Evolutionary conservation across 2,329 filamentous ascomycete genomes (phyloP).

Genomic region (Apiospora hydei): DNA sequence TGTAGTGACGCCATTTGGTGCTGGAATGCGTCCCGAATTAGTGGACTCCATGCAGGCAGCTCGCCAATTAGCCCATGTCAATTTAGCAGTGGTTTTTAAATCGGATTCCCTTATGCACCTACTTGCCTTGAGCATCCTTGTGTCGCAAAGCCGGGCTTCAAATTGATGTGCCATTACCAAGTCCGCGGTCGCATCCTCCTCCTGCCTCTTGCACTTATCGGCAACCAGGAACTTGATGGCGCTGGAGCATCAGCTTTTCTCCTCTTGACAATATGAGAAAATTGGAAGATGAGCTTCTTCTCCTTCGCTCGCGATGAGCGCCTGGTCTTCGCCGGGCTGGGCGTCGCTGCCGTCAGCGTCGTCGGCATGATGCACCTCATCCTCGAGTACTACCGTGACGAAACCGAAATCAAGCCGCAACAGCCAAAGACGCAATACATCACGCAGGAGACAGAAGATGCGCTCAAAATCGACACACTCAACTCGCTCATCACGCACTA

Average conservation of each 20-base stretch:
- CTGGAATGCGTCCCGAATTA: constrained; percentile 3
- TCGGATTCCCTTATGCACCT: background rate
- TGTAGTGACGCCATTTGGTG: constrained; percentile 7
- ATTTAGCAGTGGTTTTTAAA: background rate
- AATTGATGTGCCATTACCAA: background rate
- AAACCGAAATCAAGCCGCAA: constrained; percentile 70
- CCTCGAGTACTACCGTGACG: constrained; percentile 66
- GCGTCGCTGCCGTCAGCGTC: constrained; percentile 65
- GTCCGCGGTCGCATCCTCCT: background rate
- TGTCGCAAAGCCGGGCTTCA: background rate
- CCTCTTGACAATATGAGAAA: constrained; percentile 24
- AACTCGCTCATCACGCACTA: constrained; percentile 73
- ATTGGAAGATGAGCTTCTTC: constrained; percentile 48
- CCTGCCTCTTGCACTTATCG: background rate
- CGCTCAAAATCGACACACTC: constrained; percentile 70
- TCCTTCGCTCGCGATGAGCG: constrained; percentile 57
- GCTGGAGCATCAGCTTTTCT: background rate
- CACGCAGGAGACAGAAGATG: constrained; percentile 77
- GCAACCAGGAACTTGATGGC: background rate
- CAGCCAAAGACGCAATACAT: constrained; percentile 76
- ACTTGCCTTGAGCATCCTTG: background rate
- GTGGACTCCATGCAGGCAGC: background rate
- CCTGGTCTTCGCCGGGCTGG: constrained; percentile 60
- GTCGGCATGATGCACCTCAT: constrained; percentile 63
- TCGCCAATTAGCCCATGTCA: background rate